Evolutionary conservation across 441 rosid genomes (phyloP).

Genomic region (Isatis lusitanica): DNA sequence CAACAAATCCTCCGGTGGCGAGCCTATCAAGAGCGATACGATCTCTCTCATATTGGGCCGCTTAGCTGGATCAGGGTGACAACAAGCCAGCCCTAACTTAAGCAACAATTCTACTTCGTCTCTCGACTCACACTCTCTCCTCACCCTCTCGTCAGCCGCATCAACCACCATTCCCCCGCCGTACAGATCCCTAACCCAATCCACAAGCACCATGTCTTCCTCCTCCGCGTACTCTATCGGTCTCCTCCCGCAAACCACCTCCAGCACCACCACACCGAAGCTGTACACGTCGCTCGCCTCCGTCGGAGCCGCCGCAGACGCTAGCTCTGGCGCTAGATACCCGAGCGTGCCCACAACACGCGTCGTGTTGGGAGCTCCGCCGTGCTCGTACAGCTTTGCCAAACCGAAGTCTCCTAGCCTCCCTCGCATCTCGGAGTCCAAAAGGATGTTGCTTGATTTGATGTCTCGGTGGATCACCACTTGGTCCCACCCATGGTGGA

Average conservation of each 20-base stretch:
- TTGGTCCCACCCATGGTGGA: constrained; percentile 70
- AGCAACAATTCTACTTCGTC: constrained; percentile 52
- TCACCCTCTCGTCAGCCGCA: constrained; percentile 48
- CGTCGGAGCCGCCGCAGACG: constrained; percentile 47
- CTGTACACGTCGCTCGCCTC: constrained; percentile 61
- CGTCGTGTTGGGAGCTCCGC: constrained; percentile 58
- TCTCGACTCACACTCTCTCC: constrained; percentile 36
- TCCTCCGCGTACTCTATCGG: constrained; percentile 52
- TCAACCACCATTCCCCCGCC: constrained; percentile 38
- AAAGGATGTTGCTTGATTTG: constrained; percentile 57
- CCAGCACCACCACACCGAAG: constrained; percentile 64
- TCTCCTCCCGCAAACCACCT: constrained; percentile 61
- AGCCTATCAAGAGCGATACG: constrained; percentile 45
- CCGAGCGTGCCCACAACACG: constrained; percentile 71
- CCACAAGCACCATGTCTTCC: constrained; percentile 54
- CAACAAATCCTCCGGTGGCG: constrained; percentile 37
- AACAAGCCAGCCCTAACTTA: constrained; percentile 67
- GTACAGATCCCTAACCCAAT: constrained; percentile 57
- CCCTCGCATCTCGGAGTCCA: constrained; percentile 64
- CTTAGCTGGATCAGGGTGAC: constrained; percentile 55
- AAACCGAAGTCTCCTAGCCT: constrained; percentile 62
- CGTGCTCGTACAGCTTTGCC: constrained; percentile 57
- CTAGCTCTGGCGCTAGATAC: constrained; percentile 63
- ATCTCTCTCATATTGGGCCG: constrained; percentile 60
- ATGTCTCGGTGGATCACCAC: constrained; percentile 65